Evolutionary conservation across 1,284 basidiomycete genomes (phyloP).

Genomic region (Kalmanozyma brasiliensis): DNA sequence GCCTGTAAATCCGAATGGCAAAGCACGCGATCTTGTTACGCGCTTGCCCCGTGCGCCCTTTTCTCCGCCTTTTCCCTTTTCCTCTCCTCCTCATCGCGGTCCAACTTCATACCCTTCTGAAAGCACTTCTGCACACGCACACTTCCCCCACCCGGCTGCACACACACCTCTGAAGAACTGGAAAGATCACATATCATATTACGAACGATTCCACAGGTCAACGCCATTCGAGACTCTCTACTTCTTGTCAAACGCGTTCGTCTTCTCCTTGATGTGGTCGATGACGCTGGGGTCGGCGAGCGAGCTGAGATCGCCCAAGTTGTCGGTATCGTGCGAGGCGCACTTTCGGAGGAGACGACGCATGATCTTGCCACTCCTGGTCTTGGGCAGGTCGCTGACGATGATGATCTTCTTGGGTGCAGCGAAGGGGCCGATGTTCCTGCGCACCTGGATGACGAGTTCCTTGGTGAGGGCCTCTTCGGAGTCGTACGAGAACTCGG

Average conservation of each 20-base stretch:
- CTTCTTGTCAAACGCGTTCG: constrained; percentile 47
- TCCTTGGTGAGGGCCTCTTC: constrained; percentile 84
- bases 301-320: constrained; percentile 86
- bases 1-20: too few relatives aligned
- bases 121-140: too few relatives aligned
- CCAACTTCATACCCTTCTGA: too few relatives aligned
- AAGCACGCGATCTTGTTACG: too few relatives aligned
- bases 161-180: too few relatives aligned
- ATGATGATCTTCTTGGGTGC: constrained; percentile 88
- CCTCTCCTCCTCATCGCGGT: too few relatives aligned
- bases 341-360: constrained; percentile 94
- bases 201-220: neutral
- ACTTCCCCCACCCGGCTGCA: too few relatives aligned
- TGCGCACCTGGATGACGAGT: constrained; percentile 87
- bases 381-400: constrained; percentile 91
- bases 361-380: constrained; percentile 96
- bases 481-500: constrained; percentile 80
- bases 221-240: neutral
- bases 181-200: constrained; percentile 5
- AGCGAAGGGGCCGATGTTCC: constrained; percentile 75
- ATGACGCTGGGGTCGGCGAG: constrained; percentile 76
- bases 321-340: constrained; percentile 89
- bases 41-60: too few relatives aligned
- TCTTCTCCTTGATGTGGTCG: constrained; percentile 57
- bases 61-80: too few relatives aligned